phyloP scores from a whole-genome alignment of 2,329 filamentous ascomycete genomes.

The Colletotrichum sp. region DNA sequence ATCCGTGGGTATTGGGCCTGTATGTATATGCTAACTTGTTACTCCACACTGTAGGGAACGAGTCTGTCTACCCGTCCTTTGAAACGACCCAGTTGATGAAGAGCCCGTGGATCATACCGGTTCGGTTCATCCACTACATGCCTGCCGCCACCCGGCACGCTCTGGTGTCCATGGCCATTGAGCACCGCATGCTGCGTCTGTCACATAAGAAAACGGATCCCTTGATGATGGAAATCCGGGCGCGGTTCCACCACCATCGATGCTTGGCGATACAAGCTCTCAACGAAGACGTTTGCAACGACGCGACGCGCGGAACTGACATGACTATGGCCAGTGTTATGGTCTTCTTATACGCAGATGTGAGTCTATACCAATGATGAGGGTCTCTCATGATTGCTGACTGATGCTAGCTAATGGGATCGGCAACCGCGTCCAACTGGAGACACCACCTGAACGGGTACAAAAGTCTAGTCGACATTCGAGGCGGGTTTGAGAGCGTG shows the following conservation, averaged over 20 bases:
- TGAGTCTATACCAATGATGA: neutral
- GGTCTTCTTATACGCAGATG: conserved; percentile 9
- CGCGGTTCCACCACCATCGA: conserved; percentile 33
- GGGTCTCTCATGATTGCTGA: neutral
- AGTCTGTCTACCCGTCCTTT: neutral
- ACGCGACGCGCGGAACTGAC: conserved; percentile 15
- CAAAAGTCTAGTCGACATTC: conserved; percentile 3
- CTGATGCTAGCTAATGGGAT: conserved; percentile 21
- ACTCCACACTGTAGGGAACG: neutral
- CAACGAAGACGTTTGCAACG: conserved; percentile 26
- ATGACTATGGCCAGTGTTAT: neutral
- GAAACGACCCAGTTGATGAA: neutral
- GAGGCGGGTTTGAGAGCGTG: conserved; percentile 1
- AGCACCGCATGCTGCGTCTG: conserved; percentile 34
- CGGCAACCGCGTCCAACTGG: conserved; percentile 36
- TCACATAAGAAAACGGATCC: conserved; percentile 1
- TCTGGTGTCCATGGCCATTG: conserved; percentile 35
- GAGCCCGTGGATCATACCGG: conserved; percentile 9
- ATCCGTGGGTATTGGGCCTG: neutral
- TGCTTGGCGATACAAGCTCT: conserved; percentile 34
- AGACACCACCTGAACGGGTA: conserved; percentile 34
- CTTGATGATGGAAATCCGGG: conserved; percentile 21
- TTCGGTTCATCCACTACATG: neutral
- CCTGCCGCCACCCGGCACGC: neutral
- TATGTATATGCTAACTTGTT: neutral